Percentiles rank a stretch among this genome's conserved stretches.
phyloP scores from a whole-genome alignment of 208 protist species.

The Leptomonas pyrrhocoris region DNA sequence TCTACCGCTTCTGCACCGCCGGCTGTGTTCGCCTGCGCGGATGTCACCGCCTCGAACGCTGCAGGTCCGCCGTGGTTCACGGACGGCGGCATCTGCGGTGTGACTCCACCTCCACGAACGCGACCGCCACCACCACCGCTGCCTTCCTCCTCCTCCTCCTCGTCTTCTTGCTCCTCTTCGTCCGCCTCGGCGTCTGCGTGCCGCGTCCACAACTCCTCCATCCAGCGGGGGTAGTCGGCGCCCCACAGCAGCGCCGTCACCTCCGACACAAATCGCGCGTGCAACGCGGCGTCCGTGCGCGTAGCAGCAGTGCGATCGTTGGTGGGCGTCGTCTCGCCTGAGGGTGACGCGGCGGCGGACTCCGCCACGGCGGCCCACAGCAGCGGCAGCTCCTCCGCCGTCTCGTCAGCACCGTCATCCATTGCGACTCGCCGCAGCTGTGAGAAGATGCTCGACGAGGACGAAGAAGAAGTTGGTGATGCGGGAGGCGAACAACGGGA shows the following conservation, averaged over 20 bases:
- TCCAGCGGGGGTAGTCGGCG: slow-evolving; percentile 27
- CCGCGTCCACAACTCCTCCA: slow-evolving; percentile 29
- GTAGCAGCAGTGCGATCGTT: background rate
- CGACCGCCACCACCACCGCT: background rate
- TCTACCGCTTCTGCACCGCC: background rate
- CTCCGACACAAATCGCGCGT: slow-evolving; percentile 26
- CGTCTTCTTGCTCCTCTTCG: slow-evolving; percentile 16
- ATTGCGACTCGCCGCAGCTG: slow-evolving; percentile 8
- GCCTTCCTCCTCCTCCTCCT: background rate
- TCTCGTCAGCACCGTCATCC: background rate
- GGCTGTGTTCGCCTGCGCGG: background rate
- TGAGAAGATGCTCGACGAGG: background rate
- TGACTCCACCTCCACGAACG: background rate
- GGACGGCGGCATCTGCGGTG: too few relatives aligned
- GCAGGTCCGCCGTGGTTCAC: too few relatives aligned
- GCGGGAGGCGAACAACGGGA: too few relatives aligned
- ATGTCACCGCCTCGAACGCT: background rate
- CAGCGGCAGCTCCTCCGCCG: slow-evolving; percentile 15
- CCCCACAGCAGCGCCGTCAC: slow-evolving; percentile 28
- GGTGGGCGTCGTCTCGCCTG: background rate
- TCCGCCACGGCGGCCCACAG: slow-evolving; percentile 27
- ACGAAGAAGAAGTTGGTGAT: too few relatives aligned
- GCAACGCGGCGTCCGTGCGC: background rate
- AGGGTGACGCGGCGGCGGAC: background rate
- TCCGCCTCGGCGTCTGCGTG: slow-evolving; percentile 13